A percentile compares a stretch with the other conserved stretches of the same genome.
Evolutionary conservation across 768 basidiomycete species (phyloP).

Genomic region (Pulveroboletus ravenelii): DNA sequence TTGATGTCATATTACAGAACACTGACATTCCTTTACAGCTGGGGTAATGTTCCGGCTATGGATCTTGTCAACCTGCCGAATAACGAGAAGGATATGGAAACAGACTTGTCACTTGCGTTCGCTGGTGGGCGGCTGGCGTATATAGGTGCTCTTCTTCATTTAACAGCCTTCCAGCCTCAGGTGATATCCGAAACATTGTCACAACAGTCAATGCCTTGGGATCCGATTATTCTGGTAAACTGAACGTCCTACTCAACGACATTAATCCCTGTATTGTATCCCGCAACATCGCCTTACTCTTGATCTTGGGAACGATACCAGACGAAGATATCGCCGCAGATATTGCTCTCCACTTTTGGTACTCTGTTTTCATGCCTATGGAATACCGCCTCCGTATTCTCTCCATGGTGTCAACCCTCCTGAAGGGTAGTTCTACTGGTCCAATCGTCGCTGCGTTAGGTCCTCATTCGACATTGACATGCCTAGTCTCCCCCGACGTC

Average conservation of each 20-base stretch:
- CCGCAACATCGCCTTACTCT: slow-evolving; percentile 41
- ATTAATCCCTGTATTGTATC: slow-evolving; percentile 23
- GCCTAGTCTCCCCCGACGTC: slow-evolving; percentile 6
- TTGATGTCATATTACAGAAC: not conserved
- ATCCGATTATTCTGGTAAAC: slow-evolving; percentile 34
- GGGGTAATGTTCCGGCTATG: slow-evolving; percentile 35
- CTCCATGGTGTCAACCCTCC: slow-evolving; percentile 14
- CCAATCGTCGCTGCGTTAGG: slow-evolving; percentile 11
- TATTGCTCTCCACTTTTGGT: slow-evolving; percentile 45
- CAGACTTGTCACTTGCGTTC: slow-evolving; percentile 24
- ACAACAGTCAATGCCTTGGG: slow-evolving; percentile 42
- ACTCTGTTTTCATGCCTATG: slow-evolving; percentile 39
- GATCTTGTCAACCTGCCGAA: slow-evolving; percentile 28
- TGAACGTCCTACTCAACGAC: slow-evolving; percentile 43
- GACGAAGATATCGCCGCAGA: slow-evolving; percentile 37
- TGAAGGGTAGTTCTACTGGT: slow-evolving; percentile 1
- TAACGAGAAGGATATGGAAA: slow-evolving; percentile 16
- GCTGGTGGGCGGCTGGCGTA: slow-evolving; percentile 14
- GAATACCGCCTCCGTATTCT: slow-evolving; percentile 27
- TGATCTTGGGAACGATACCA: slow-evolving; percentile 35
- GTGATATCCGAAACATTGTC: slow-evolving; percentile 44
- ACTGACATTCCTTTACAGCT: slow-evolving; percentile 11
- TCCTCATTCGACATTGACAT: slow-evolving; percentile 14
- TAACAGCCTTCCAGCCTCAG: slow-evolving; percentile 36
- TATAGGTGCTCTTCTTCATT: not conserved